phyloP scores from a whole-genome alignment of 2,329 filamentous ascomycete species.

The Alternaria metachromatica region DNA sequence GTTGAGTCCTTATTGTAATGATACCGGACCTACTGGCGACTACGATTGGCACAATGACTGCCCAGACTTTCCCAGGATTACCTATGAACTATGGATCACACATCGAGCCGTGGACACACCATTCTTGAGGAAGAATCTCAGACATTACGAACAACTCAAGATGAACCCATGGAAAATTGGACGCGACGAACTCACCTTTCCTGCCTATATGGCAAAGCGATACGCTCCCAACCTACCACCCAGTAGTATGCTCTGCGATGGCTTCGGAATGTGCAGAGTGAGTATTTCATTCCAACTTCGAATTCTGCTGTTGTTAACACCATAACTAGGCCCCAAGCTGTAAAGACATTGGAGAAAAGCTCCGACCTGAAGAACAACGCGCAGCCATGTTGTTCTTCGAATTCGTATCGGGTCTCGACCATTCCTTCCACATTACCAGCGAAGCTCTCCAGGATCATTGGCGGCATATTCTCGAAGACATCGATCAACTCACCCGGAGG shows the following conservation, averaged over 20 bases:
- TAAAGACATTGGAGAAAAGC: neutral
- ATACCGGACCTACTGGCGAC: neutral
- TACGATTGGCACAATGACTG: neutral
- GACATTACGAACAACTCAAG: neutral
- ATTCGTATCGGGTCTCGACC: neutral
- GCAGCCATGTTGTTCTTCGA: constrained; percentile 1
- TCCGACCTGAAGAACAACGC: no score
- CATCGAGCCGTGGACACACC: neutral
- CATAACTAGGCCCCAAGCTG: neutral
- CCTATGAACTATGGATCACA: neutral
- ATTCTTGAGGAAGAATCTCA: neutral
- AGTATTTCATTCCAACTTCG: no score
- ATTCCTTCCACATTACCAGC: neutral
- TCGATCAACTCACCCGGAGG: neutral
- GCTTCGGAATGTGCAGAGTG: neutral
- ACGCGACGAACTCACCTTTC: neutral
- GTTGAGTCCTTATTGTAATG: neutral
- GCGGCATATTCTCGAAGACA: neutral
- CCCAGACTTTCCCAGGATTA: neutral
- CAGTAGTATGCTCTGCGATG: neutral
- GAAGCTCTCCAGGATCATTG: neutral
- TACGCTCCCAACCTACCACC: neutral
- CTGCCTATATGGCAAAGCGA: neutral
- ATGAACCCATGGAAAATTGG: neutral
- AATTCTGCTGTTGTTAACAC: no score